These are phyloP conservation scores for Mucor plumbeus DNA, from an alignment of 371 early-diverging fungal genomes.

Conservation along the genomic window DNA sequence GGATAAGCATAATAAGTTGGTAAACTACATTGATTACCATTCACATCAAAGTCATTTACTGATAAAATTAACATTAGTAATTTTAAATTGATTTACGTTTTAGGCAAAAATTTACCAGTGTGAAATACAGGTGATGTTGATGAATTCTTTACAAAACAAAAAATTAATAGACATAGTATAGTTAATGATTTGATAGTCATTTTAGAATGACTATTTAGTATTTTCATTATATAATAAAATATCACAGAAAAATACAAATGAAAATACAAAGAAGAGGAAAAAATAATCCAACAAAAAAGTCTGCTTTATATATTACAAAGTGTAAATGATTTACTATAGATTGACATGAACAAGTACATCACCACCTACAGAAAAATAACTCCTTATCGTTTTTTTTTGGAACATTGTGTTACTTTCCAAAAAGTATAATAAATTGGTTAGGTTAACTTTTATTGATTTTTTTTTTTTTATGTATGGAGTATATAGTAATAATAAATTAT, in stretches of 20 bases:
- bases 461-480: not conserved
- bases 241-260: not conserved
- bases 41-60: slow-evolving; percentile 55
- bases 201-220: not conserved
- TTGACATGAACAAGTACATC: not conserved
- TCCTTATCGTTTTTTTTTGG: not conserved
- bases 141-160: not conserved
- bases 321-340: not conserved
- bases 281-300: not conserved
- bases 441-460: not conserved
- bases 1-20: slow-evolving; percentile 41
- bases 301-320: no score
- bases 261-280: not conserved
- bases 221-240: not conserved
- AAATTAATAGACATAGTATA: not conserved
- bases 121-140: slow-evolving; percentile 15
- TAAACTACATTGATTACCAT: slow-evolving; percentile 52
- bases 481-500: not conserved
- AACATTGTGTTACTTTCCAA: not conserved
- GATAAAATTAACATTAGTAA: not conserved
- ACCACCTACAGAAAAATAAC: not conserved
- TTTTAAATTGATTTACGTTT: not conserved
- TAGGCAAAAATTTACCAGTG: slow-evolving; percentile 6
- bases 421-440: slow-evolving; percentile 7
- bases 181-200: not conserved